Conservation (phyloP, 257 asterid species). For the Lavandula angustifolia region DNA sequence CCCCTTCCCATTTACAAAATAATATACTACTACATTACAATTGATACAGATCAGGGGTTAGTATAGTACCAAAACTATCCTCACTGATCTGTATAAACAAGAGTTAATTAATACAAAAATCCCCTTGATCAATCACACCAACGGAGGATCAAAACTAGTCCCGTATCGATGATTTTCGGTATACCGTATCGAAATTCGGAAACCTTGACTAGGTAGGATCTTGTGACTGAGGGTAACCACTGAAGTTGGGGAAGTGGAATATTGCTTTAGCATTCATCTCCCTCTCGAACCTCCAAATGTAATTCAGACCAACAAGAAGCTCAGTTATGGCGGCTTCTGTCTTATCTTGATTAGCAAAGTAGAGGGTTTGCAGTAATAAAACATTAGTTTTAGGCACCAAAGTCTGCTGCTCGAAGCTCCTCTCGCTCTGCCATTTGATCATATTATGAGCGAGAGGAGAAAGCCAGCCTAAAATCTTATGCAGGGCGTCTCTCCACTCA, state of each 20-base stretch:
- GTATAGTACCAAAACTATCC: slow-evolving; percentile 45
- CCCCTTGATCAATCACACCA: not conserved
- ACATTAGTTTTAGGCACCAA: slow-evolving; percentile 64
- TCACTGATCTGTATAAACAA: slow-evolving; percentile 43
- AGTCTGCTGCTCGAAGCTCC: slow-evolving; percentile 89
- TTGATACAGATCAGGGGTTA: slow-evolving; percentile 47
- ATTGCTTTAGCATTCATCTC: slow-evolving; percentile 89
- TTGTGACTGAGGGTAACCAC: slow-evolving; percentile 33
- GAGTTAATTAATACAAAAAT: slow-evolving; percentile 30
- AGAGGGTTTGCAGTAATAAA: slow-evolving; percentile 65
- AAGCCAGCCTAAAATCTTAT: slow-evolving; percentile 78
- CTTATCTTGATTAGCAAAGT: slow-evolving; percentile 78
- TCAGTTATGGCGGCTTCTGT: slow-evolving; percentile 97
- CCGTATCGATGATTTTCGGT: no score
- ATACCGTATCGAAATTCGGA: not conserved
- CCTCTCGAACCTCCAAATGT: slow-evolving; percentile 93
- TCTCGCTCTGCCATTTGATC: slow-evolving; percentile 97
- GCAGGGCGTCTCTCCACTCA: slow-evolving; percentile 90
- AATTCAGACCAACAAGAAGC: slow-evolving; percentile 86
- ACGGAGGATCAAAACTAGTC: no score
- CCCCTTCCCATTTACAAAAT: slow-evolving; percentile 42
- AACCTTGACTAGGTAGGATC: slow-evolving; percentile 18
- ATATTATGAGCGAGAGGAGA: slow-evolving; percentile 91
- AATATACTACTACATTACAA: slow-evolving; percentile 43
- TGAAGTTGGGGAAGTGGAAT: slow-evolving; percentile 53